A percentile compares a stretch with the other conserved stretches of the same genome.
These are phyloP conservation scores for Colletotrichum karsti DNA, from an alignment of 2,329 filamentous ascomycete species.

Conservation along the genomic window DNA sequence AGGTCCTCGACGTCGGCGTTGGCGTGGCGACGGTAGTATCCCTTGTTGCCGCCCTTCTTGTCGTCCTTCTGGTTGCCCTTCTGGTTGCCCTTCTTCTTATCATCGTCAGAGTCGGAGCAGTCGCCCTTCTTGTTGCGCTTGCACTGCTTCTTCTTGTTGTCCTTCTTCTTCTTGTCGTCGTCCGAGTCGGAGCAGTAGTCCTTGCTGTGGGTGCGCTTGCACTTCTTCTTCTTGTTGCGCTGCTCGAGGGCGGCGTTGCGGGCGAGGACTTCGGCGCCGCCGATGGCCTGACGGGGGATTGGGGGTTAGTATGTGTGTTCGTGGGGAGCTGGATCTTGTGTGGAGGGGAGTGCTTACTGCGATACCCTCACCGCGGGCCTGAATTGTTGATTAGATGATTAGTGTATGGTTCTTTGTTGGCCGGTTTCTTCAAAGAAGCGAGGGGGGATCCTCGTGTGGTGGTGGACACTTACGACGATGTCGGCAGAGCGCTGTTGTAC, in stretches of 20 bases:
- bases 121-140: conserved; percentile 25
- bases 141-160: conserved; percentile 22
- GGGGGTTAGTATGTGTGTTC: too few relatives aligned
- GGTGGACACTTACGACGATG: background rate
- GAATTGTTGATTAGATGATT: too few relatives aligned
- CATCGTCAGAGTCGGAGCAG: conserved; percentile 9
- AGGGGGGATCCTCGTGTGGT: background rate
- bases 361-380: conserved; percentile 13
- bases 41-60: conserved; percentile 6
- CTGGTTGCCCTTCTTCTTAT: background rate
- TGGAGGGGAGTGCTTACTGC: conserved; percentile 5
- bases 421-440: background rate
- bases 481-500: conserved; percentile 7
- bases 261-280: background rate
- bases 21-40: too few relatives aligned
- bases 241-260: conserved; percentile 1
- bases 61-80: conserved; percentile 16
- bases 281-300: conserved; percentile 3
- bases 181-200: conserved; percentile 3
- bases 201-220: conserved; percentile 16
- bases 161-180: background rate
- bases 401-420: too few relatives aligned
- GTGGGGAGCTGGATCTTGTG: too few relatives aligned
- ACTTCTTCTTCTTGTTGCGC: conserved; percentile 18
- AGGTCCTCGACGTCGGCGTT: too few relatives aligned